These are phyloP conservation scores for Phialophora verrucosa DNA, from an alignment of 2,329 filamentous ascomycete genomes.

Conservation along the genomic window DNA sequence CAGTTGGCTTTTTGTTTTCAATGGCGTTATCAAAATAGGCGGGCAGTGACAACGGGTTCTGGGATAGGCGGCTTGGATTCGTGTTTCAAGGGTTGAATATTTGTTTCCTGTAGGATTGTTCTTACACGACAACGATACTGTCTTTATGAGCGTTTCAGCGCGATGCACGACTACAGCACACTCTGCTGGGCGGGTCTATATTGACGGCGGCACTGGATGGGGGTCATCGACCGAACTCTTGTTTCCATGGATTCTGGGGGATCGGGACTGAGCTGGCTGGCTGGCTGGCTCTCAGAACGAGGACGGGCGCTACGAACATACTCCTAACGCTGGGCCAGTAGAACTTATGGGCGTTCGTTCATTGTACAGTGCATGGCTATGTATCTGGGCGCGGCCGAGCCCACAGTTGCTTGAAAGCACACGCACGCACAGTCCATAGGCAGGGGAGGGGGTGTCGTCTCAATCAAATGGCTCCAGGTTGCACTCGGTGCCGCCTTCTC, in stretches of 20 bases:
- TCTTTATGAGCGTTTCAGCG: conserved; percentile 15
- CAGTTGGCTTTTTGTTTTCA: conserved; percentile 6
- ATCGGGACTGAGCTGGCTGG: neutral
- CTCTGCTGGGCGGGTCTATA: neutral
- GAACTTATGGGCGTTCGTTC: neutral
- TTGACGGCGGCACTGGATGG: neutral
- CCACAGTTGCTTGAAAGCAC: neutral
- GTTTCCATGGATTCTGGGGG: neutral
- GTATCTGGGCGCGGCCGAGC: neutral
- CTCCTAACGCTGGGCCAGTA: neutral
- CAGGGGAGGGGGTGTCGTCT: neutral
- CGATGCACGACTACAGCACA: neutral
- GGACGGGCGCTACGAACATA: neutral
- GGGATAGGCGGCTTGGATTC: neutral
- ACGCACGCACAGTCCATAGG: neutral
- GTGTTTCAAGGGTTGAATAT: conserved; percentile 9
- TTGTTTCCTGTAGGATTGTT: neutral
- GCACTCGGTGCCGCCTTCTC: neutral
- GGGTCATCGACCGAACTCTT: neutral
- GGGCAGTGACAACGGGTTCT: neutral
- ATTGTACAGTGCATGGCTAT: neutral
- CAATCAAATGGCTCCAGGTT: neutral
- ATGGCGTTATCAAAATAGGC: conserved; percentile 1
- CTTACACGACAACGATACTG: neutral
- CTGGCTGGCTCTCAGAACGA: neutral